Evolutionary conservation across 2,329 filamentous ascomycete genomes (phyloP).

Genomic region (Sporothrix sp.): DNA sequence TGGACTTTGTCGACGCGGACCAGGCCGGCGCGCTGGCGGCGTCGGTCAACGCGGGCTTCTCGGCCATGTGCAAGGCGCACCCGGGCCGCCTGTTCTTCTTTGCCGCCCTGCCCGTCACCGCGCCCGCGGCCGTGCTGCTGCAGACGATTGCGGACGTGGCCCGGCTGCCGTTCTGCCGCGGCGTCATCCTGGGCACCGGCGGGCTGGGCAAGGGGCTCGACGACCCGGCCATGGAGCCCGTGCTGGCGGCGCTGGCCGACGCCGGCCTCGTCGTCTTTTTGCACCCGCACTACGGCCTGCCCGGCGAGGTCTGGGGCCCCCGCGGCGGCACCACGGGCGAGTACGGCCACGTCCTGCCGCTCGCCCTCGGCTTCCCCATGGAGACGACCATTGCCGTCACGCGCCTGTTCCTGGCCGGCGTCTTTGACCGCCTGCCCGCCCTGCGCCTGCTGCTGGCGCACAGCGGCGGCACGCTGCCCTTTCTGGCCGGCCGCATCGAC

Average conservation of each 20-base stretch:
- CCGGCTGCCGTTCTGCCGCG: slow-evolving; percentile 58
- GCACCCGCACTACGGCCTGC: slow-evolving; percentile 87
- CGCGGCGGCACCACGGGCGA: slow-evolving; percentile 40
- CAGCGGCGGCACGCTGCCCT: slow-evolving; percentile 79
- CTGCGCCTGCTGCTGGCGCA: slow-evolving; percentile 75
- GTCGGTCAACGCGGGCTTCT: slow-evolving; percentile 69
- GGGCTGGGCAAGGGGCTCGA: slow-evolving; percentile 74
- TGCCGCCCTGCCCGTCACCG: slow-evolving; percentile 68
- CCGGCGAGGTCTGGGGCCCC: slow-evolving; percentile 68
- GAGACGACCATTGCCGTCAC: slow-evolving; percentile 88
- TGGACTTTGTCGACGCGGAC: slow-evolving; percentile 63
- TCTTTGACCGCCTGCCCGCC: slow-evolving; percentile 65
- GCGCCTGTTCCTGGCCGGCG: slow-evolving; percentile 76
- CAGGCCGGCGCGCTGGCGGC: slow-evolving; percentile 55
- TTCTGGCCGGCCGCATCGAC: slow-evolving; percentile 79
- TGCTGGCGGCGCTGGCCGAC: slow-evolving; percentile 60
- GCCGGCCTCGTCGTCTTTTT: slow-evolving; percentile 63
- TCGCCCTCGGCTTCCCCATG: slow-evolving; percentile 80
- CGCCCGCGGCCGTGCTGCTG: slow-evolving; percentile 50
- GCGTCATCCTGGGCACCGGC: slow-evolving; percentile 80
- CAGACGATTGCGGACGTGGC: slow-evolving; percentile 55
- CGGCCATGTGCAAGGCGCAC: slow-evolving; percentile 56
- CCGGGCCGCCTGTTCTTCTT: slow-evolving; percentile 71
- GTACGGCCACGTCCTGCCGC: slow-evolving; percentile 79
- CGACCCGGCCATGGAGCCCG: slow-evolving; percentile 59